Conservation (phyloP, 495 filamentous ascomycete genomes). For the Xylaria bambusicola region DNA sequence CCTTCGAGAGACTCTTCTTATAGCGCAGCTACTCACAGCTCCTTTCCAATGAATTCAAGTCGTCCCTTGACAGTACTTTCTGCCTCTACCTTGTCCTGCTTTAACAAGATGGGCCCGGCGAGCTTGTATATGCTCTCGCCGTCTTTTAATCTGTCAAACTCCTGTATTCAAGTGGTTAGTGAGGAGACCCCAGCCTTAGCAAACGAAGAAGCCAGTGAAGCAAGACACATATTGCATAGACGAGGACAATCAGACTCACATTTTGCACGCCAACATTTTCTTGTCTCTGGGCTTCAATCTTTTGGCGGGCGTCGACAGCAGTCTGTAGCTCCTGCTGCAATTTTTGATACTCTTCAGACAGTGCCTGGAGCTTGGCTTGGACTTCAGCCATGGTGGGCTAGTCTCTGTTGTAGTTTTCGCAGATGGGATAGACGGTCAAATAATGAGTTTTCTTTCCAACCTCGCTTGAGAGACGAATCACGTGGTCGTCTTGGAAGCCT, state of each 20-base stretch:
- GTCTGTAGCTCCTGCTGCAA: conserved; percentile 83
- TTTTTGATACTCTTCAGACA: conserved; percentile 85
- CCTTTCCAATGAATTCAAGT: conserved; percentile 88
- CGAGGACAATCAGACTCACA: conserved; percentile 40
- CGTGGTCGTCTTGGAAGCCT: no score
- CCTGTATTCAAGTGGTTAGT: conserved; percentile 46
- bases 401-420: no score
- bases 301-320: conserved; percentile 78
- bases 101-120: conserved; percentile 87
- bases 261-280: conserved; percentile 89
- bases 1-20: conserved; percentile 22
- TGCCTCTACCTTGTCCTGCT: conserved; percentile 89
- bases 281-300: conserved; percentile 89
- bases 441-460: no score
- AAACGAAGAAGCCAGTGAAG: background rate
- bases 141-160: conserved; percentile 77
- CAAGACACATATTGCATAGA: background rate
- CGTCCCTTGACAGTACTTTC: conserved; percentile 85
- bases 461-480: no score
- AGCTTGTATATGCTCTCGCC: conserved; percentile 93
- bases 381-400: conserved; percentile 47
- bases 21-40: conserved; percentile 65
- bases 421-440: no score
- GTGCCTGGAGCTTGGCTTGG: conserved; percentile 66
- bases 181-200: background rate